These are phyloP conservation scores for Fallopia convolvulus DNA, from an alignment of 148 eudicot genomes.

Conservation along the genomic window DNA sequence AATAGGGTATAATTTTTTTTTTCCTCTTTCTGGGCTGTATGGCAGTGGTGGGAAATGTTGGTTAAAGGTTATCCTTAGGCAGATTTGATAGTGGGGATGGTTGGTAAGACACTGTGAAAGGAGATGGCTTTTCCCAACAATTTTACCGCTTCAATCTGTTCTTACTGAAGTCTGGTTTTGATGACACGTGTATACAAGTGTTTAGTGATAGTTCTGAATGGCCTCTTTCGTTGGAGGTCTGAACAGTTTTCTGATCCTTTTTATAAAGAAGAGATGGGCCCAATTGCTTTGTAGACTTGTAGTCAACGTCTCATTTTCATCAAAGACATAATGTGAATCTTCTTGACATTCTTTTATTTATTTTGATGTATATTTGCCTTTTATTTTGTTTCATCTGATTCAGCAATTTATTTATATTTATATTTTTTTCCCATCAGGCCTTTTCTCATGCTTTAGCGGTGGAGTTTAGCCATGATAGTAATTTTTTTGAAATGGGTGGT, in stretches of 20 bases:
- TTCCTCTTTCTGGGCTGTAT: neutral
- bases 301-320: neutral
- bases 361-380: neutral
- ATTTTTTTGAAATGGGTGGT: constrained; percentile 81
- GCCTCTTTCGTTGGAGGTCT: too few relatives aligned
- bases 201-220: too few relatives aligned
- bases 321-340: neutral
- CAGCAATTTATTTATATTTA: neutral
- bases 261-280: neutral
- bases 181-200: too few relatives aligned
- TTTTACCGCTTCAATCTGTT: too few relatives aligned
- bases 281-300: neutral
- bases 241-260: too few relatives aligned
- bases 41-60: neutral
- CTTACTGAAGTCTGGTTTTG: too few relatives aligned
- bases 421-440: constrained; percentile 27
- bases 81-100: too few relatives aligned
- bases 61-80: neutral
- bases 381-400: neutral
- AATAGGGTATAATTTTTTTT: neutral
- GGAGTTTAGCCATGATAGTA: constrained; percentile 50
- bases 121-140: too few relatives aligned
- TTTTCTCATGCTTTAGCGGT: constrained; percentile 60
- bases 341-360: neutral
- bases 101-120: too few relatives aligned